A percentile compares a stretch with the other conserved stretches of the same genome.
Evolutionary conservation across 2,329 filamentous ascomycete genomes (phyloP).

Genomic region (Aspergillus proliferans): DNA sequence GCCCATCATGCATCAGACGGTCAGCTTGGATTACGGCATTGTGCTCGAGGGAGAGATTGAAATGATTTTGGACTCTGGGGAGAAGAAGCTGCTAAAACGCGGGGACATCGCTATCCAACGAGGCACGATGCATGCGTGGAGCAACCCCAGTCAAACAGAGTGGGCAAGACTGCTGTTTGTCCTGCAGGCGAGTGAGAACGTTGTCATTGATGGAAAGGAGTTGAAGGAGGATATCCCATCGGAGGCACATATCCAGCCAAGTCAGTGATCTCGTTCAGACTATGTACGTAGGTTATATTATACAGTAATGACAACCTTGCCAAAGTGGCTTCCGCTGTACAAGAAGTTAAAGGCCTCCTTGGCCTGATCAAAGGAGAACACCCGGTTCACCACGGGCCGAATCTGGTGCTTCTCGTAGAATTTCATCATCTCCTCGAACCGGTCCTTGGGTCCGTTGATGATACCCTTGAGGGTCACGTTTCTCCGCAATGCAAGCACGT

Average conservation of each 20-base stretch:
- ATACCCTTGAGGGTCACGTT: constrained; percentile 54
- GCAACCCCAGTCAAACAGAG: constrained; percentile 42
- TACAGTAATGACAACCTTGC: constrained; percentile 51
- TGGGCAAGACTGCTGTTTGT: constrained; percentile 45
- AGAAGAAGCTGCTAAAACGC: constrained; percentile 39
- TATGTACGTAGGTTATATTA: background rate
- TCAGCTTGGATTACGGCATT: constrained; percentile 51
- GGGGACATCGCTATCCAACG: constrained; percentile 54
- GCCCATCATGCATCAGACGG: constrained; percentile 48
- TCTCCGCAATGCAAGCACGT: constrained; percentile 48
- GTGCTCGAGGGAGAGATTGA: constrained; percentile 51
- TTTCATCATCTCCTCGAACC: constrained; percentile 36
- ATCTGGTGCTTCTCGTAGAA: constrained; percentile 31
- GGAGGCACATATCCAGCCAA: background rate
- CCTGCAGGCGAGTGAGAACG: constrained; percentile 20
- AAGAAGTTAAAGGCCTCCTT: constrained; percentile 51
- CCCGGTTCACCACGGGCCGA: constrained; percentile 46
- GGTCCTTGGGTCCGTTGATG: constrained; percentile 56
- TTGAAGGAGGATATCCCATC: constrained; percentile 22
- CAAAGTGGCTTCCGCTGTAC: constrained; percentile 48
- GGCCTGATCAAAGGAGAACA: constrained; percentile 47
- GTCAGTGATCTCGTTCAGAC: background rate
- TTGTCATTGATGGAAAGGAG: constrained; percentile 15
- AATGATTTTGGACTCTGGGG: constrained; percentile 49
- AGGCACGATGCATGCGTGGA: constrained; percentile 51